These are phyloP conservation scores for Canavalia gladiata DNA, from an alignment of 306 rosid species.

Conservation along the genomic window DNA sequence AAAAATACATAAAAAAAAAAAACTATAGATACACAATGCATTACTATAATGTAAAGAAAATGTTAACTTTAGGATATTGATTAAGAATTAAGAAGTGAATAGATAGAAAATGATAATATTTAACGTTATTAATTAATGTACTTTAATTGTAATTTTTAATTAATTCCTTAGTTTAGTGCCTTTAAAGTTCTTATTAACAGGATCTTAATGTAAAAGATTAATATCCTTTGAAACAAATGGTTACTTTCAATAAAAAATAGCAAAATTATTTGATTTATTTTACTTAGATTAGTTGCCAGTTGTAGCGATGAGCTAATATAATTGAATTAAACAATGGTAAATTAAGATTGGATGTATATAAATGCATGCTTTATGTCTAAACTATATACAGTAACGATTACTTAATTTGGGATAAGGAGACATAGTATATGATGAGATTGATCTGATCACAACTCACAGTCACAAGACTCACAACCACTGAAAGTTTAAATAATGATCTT, in stretches of 20 bases:
- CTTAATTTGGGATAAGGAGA: too few species aligned
- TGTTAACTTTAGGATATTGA: neutral
- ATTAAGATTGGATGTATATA: too few species aligned
- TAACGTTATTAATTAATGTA: too few species aligned
- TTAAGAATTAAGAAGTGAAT: too few species aligned
- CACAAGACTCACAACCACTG: neutral
- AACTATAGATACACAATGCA: neutral
- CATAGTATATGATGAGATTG: neutral
- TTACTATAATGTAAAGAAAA: neutral
- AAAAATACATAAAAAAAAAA: neutral
- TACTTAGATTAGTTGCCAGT: neutral
- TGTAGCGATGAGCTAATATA: neutral
- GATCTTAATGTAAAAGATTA: too few species aligned
- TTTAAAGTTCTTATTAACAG: too few species aligned
- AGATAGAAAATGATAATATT: too few species aligned
- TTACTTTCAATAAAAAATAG: neutral
- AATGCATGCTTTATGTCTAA: too few species aligned
- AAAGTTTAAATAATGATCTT: neutral
- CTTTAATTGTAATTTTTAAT: too few species aligned
- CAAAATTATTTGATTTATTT: neutral
- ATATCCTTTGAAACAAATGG: neutral
- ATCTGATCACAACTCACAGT: neutral
- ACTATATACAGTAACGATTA: too few species aligned
- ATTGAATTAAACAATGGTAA: neutral
- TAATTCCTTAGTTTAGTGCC: too few species aligned